Base-by-base conservation (phyloP, 2,329 filamentous ascomycete species). In the Tolypocladium inflatum region DNA sequence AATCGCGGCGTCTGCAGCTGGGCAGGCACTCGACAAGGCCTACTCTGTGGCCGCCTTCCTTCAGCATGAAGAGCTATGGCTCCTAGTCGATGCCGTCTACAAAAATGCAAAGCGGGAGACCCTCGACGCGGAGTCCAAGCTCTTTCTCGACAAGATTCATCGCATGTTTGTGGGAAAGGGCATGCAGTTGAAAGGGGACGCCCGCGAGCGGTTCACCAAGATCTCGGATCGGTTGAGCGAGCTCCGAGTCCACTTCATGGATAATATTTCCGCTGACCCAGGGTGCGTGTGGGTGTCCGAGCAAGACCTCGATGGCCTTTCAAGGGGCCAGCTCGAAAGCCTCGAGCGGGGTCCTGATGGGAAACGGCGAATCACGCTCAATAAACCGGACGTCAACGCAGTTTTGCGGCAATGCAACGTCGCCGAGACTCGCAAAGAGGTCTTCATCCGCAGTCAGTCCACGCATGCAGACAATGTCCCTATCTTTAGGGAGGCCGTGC, bases 401-500 rank as follows among this genome's bases (percentile, higher is more conserved):
- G 52, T 58, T 26, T 19, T 42, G 26, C 51, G 56, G 23, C 56
- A 55, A 42, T 58, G 52, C 33, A 45, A 19, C 41, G 30, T 38
- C 30, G 30, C 54, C 37, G 21, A 55, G 4, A 58, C 33, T 38
- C 37, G 37, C 10, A 11, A 15, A 13, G 3, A 38, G 4, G 13
- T 15, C 3, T 38, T 38, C 15, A 11, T 38, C 3, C 37, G 37
- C 4, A 38, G 9, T 17, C 38, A 56, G 23, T 50, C n/a, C 17
- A 54, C 35, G 11, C 38, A 43, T 19, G 42, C 54, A 8, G 54
- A 58, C 8, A 58, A 61, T 38, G 30, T 54, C 13, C 17, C 19
- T 11, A 21, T 58, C 7, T 58, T 61, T 37, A 39, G 43, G 17
- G 58, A 61, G 41, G 51, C 52, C 2, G 50, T 57, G 30, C 38